phyloP scores from a whole-genome alignment of 768 basidiomycete species.

The Tricholoma hemisulphureum region DNA sequence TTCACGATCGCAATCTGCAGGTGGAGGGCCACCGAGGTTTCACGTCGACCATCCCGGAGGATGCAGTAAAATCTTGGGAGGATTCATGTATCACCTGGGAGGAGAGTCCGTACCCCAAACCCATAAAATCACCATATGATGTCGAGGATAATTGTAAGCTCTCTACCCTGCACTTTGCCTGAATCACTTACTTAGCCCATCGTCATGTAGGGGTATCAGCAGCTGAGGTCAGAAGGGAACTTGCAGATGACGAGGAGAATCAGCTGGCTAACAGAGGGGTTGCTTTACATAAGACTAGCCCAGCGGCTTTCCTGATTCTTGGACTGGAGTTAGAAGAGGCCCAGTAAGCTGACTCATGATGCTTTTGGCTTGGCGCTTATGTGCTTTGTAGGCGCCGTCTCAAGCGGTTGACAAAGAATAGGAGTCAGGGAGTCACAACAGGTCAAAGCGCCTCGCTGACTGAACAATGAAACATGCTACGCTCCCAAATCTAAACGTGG shows the following conservation, averaged over 20 bases:
- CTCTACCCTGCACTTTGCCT: too few species aligned
- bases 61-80: background rate
- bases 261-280: background rate
- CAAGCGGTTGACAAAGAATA: background rate
- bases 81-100: background rate
- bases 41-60: too few species aligned
- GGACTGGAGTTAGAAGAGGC: slow-evolving; percentile 17
- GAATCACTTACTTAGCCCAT: too few species aligned
- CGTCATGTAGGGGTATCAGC: background rate
- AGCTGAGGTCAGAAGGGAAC: slow-evolving; percentile 8
- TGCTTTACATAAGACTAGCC: slow-evolving; percentile 9
- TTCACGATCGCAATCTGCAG: background rate
- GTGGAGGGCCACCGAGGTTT: too few species aligned
- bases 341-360: slow-evolving; percentile 13
- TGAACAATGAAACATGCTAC: slow-evolving; percentile 12
- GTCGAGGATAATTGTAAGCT: too few species aligned
- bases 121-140: too few species aligned
- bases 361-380: background rate
- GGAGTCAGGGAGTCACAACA: background rate
- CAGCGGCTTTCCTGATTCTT: slow-evolving; percentile 11
- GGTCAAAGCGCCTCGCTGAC: slow-evolving; percentile 5
- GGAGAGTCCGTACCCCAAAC: background rate
- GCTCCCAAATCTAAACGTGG: slow-evolving; percentile 9
- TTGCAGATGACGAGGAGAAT: background rate
- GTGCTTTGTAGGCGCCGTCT: background rate